phyloP scores from a whole-genome alignment of 2,329 filamentous ascomycete species.

The Zymoseptoria tritici region DNA sequence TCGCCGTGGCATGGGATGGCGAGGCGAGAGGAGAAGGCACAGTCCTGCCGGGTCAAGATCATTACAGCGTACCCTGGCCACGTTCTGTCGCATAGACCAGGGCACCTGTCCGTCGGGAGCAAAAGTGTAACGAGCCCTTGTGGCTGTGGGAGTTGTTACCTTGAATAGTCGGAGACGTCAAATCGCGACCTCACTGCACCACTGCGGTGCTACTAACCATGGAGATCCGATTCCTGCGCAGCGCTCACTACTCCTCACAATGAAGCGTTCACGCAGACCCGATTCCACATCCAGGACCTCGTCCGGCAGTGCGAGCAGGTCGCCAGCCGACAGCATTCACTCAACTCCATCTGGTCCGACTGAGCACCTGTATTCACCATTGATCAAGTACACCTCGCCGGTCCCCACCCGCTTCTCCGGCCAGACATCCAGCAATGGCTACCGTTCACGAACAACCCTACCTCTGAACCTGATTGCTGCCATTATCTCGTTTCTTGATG shows the following conservation, averaged over 20 bases:
- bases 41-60: background rate
- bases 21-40: background rate
- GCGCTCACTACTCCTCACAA: background rate
- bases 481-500: conserved; percentile 51
- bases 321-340: background rate
- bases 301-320: background rate
- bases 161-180: background rate
- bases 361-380: background rate
- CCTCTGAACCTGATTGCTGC: conserved; percentile 53
- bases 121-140: background rate
- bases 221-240: background rate
- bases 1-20: background rate
- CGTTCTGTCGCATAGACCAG: background rate
- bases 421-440: conserved; percentile 1
- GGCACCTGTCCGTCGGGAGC: background rate
- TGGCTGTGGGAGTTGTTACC: background rate
- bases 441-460: conserved; percentile 27
- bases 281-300: background rate
- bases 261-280: background rate
- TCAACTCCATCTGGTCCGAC: background rate
- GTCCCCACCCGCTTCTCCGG: conserved; percentile 8
- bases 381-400: conserved; percentile 20
- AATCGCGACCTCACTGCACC: background rate
- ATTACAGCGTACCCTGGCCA: background rate
- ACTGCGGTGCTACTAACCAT: background rate